Evolutionary conservation across 2,329 filamentous ascomycete genomes (phyloP), one percentile per base, ranked within the genome.

Genomic region (Colletotrichum noveboracense): DNA sequence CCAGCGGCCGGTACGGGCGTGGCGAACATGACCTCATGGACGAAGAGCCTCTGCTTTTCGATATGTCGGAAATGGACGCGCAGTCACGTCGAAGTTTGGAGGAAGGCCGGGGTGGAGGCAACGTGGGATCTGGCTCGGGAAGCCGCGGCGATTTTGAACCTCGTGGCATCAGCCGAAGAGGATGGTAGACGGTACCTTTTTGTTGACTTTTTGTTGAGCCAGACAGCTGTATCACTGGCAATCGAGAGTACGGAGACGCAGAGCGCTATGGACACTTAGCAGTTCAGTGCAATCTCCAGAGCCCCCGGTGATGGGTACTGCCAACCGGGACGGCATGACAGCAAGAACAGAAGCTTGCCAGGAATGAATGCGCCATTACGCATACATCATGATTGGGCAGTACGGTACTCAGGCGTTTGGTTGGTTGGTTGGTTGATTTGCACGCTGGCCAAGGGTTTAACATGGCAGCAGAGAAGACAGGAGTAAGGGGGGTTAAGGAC

Each of bases 31-130:
- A 88, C 67, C 90, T 90, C 7, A 84, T 87, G 28, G 92, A 94
- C 75, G 93, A 94, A 70, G 93, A 95, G 80, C 92, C 92, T 1
- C 83, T 95, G 12, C 87, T 95, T 12, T 95, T 95, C 82, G 92
- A 93, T 77, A 91, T 95, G 88, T 94, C 92, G 43, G 93, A 95
- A 82, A 90, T 94, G 81, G 92, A 92, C 78, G 87, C 89, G 21
- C 88, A 89, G 71, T 88, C 89, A 60, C 86, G 91, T 76, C 87
- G 90, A 77, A 93, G 90, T 78, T 82, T 93, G 9, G 91, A 93
- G 78, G 91, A 93, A 76, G 84, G 83, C 2, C 82, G 86, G 58
- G 83, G 85, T 5, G 83, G 84, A 32, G 81, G 82, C 26, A 84
- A 85, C 73, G 83, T 85, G 67, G 88, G 84, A 21, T 80, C 83